These are phyloP conservation scores for Pseudozyma sp. DNA, from an alignment of 1,284 basidiomycete genomes.

Conservation along the genomic window DNA sequence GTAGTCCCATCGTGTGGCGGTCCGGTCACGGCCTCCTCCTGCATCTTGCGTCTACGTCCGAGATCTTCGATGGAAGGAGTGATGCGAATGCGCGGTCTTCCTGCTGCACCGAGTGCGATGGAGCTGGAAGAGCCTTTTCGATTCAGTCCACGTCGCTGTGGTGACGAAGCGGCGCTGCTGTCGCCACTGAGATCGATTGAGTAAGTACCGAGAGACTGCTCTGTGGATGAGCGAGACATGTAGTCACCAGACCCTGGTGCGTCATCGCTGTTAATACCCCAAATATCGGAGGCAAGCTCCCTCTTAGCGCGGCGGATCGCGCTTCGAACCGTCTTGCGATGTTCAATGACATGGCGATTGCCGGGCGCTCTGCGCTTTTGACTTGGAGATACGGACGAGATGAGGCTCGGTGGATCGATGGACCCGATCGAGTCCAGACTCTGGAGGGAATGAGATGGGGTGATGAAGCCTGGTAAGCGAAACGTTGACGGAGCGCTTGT, in stretches of 20 bases:
- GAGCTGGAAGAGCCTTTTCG: constrained; percentile 31
- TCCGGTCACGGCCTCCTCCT: constrained; percentile 28
- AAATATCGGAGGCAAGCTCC: constrained; percentile 28
- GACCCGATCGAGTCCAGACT: constrained; percentile 28
- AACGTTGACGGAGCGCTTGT: neutral
- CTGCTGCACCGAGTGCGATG: constrained; percentile 21
- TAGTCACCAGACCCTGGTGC: neutral
- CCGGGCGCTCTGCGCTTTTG: constrained; percentile 52
- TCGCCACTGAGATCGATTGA: constrained; percentile 45
- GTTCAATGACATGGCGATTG: constrained; percentile 58
- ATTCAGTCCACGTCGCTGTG: constrained; percentile 16
- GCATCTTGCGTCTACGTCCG: constrained; percentile 38
- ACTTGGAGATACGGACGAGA: constrained; percentile 14
- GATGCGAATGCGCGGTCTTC: constrained; percentile 57
- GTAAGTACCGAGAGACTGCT: constrained; percentile 35
- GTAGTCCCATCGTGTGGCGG: constrained; percentile 8
- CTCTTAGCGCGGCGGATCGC: constrained; percentile 45
- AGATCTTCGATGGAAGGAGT: constrained; percentile 63
- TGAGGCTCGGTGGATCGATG: constrained; percentile 2
- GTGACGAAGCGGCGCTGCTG: constrained; percentile 44
- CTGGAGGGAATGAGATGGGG: constrained; percentile 28
- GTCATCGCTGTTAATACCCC: constrained; percentile 24
- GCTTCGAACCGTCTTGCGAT: constrained; percentile 48
- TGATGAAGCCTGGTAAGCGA: constrained; percentile 16
- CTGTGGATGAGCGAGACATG: constrained; percentile 46